A percentile compares a stretch with the other conserved stretches of the same genome.
phyloP scores from a whole-genome alignment of 2,329 filamentous ascomycete genomes.

The Ophiosphaerella korrae region DNA sequence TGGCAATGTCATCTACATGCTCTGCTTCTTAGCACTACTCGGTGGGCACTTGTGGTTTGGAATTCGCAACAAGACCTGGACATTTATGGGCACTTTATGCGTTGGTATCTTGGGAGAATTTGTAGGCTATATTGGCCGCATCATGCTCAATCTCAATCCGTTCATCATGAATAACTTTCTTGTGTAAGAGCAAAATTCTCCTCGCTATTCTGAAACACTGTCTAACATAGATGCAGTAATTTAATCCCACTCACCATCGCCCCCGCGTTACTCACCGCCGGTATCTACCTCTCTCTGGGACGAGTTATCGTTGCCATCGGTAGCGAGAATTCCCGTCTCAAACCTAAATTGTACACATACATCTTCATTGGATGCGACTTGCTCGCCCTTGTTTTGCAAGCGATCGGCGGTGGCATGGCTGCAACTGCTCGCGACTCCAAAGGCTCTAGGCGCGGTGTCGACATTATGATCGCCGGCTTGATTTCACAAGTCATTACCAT shows the following conservation, averaged over 20 bases:
- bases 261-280: constrained; percentile 59
- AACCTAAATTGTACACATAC: constrained; percentile 55
- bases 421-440: constrained; percentile 51
- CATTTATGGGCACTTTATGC: constrained; percentile 54
- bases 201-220: background rate
- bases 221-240: constrained; percentile 46
- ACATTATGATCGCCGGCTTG: constrained; percentile 63
- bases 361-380: constrained; percentile 64
- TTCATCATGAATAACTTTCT: constrained; percentile 58
- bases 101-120: constrained; percentile 57
- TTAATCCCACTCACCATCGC: constrained; percentile 61
- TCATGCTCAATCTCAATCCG: constrained; percentile 58
- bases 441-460: constrained; percentile 53
- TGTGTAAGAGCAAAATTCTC: constrained; percentile 44
- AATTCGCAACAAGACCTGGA: constrained; percentile 58
- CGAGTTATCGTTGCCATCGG: constrained; percentile 61
- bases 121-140: constrained; percentile 60
- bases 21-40: constrained; percentile 54
- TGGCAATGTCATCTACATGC: constrained; percentile 58
- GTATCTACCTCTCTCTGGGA: constrained; percentile 60
- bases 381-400: constrained; percentile 62
- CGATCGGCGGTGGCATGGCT: constrained; percentile 61
- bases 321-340: constrained; percentile 27
- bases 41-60: constrained; percentile 57
- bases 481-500: constrained; percentile 60